Evolutionary conservation across 345 rosid genomes (phyloP).

Genomic region (Citrus unshiu): DNA sequence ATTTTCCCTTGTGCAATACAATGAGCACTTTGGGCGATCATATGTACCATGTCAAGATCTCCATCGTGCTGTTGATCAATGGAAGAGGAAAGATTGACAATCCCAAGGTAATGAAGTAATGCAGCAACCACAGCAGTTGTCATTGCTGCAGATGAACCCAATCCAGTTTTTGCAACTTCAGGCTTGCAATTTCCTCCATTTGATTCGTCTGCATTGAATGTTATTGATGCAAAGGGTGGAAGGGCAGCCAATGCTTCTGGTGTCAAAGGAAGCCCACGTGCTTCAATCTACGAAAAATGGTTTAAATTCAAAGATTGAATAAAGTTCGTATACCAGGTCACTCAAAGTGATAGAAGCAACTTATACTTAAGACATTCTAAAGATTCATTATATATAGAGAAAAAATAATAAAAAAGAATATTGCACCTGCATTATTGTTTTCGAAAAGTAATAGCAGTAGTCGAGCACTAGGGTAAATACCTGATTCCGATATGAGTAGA

Average conservation of each 20-base stretch:
- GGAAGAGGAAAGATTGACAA: slow-evolving; percentile 58
- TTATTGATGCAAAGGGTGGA: slow-evolving; percentile 80
- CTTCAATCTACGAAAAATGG: slow-evolving; percentile 60
- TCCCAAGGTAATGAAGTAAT: slow-evolving; percentile 84
- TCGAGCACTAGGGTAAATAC: slow-evolving; percentile 23
- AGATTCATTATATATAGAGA: background rate
- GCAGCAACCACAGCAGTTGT: slow-evolving; percentile 93
- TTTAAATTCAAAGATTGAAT: background rate
- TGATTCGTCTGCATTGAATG: slow-evolving; percentile 66
- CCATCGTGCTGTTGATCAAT: slow-evolving; percentile 28
- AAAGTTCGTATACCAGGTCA: background rate
- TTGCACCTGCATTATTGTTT: too few relatives aligned
- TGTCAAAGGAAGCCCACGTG: slow-evolving; percentile 76
- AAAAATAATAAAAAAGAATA: too few relatives aligned
- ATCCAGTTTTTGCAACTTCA: slow-evolving; percentile 98
- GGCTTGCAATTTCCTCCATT: slow-evolving; percentile 67
- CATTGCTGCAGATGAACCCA: slow-evolving; percentile 99
- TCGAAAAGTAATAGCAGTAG: background rate
- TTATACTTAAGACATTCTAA: background rate
- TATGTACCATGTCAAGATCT: slow-evolving; percentile 75
- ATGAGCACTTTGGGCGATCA: slow-evolving; percentile 90
- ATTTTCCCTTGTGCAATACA: slow-evolving; percentile 98
- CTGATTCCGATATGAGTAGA: slow-evolving; percentile 91
- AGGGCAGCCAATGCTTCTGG: slow-evolving; percentile 73
- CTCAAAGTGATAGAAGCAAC: background rate